Evolutionary conservation across 1,139 yeast genomes (phyloP).

Genomic region (Yamadazyma triangularis): DNA sequence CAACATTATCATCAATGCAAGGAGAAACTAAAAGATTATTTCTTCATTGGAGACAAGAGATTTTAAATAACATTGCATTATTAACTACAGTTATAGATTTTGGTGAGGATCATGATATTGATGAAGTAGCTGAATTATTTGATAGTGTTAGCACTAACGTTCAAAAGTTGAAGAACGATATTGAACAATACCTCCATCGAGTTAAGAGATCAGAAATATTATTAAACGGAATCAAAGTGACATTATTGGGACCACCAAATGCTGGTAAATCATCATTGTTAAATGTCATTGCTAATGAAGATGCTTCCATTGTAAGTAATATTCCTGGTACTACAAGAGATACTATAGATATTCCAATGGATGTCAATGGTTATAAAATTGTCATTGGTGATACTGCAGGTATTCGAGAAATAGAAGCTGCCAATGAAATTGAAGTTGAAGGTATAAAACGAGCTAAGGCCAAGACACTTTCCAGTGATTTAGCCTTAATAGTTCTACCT

Average conservation of each 20-base stretch:
- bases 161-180: constrained; percentile 33
- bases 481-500: constrained; percentile 54
- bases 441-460: constrained; percentile 77
- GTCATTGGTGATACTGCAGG: constrained; percentile 94
- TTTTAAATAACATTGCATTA: constrained; percentile 66
- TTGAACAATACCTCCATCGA: constrained; percentile 45
- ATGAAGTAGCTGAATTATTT: constrained; percentile 51
- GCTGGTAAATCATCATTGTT: constrained; percentile 92
- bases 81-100: constrained; percentile 89
- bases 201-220: constrained; percentile 62
- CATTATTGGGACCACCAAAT: constrained; percentile 87
- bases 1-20: constrained; percentile 68
- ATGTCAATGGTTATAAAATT: constrained; percentile 80
- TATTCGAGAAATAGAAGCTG: constrained; percentile 46
- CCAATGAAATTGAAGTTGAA: constrained; percentile 67
- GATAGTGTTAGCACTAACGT: constrained; percentile 46
- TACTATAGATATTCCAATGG: constrained; percentile 73
- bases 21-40: constrained; percentile 62
- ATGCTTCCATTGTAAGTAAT: constrained; percentile 87
- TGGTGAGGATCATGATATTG: constrained; percentile 90
- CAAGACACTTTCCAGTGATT: constrained; percentile 55
- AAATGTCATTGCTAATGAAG: constrained; percentile 68
- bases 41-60: constrained; percentile 59
- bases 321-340: constrained; percentile 96
- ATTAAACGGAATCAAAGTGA: constrained; percentile 67